A percentile compares a stretch with the other conserved stretches of the same genome.
Conservation (phyloP, 805 yeast genomes). For the Diddensiella transvaalensis region DNA sequence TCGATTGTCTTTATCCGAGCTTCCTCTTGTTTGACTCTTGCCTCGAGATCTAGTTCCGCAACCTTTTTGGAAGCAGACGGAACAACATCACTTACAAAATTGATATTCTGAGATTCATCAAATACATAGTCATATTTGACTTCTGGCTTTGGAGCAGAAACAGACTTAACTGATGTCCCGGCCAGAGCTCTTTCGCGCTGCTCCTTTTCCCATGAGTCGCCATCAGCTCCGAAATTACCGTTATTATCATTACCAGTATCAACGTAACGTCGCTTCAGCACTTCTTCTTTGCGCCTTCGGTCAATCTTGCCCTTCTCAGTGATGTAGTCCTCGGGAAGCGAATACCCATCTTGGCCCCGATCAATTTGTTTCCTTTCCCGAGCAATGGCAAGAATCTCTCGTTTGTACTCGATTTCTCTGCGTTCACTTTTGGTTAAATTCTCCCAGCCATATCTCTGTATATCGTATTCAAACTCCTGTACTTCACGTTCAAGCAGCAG, state of each 20-base stretch:
- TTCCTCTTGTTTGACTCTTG: conserved; percentile 36
- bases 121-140: conserved; percentile 70
- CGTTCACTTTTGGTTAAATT: conserved; percentile 47
- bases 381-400: conserved; percentile 45
- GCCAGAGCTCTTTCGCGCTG: conserved; percentile 44
- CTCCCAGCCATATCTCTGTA: conserved; percentile 51
- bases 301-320: conserved; percentile 52
- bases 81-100: conserved; percentile 46
- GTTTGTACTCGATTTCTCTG: conserved; percentile 49
- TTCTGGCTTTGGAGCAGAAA: no score
- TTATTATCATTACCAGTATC: conserved; percentile 23
- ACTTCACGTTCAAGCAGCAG: conserved; percentile 46
- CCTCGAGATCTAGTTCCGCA: conserved; percentile 32
- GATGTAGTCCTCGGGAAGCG: conserved; percentile 56
- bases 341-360: conserved; percentile 39
- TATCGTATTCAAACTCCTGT: conserved; percentile 46
- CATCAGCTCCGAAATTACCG: conserved; percentile 24
- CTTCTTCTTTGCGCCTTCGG: conserved; percentile 49
- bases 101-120: conserved; percentile 59
- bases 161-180: conserved; percentile 38
- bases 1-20: conserved; percentile 34
- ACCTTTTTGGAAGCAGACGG: conserved; percentile 29
- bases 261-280: conserved; percentile 40
- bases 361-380: conserved; percentile 39
- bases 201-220: conserved; percentile 50